These are phyloP conservation scores for Glomus cerebriforme DNA, from an alignment of 192 early-diverging fungal species.

Conservation along the genomic window DNA sequence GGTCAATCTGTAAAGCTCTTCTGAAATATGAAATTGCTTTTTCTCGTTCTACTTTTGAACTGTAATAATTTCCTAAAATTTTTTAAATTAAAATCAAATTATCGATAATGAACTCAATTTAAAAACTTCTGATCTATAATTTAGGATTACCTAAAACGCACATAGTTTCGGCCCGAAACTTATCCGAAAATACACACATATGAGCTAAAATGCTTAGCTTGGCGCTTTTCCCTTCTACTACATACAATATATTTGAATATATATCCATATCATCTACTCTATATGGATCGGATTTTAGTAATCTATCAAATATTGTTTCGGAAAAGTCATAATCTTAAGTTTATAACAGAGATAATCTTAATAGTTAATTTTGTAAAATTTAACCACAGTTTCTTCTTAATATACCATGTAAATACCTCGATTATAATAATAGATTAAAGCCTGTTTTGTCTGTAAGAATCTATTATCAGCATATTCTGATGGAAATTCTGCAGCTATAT, in stretches of 20 bases:
- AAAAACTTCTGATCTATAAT: not conserved
- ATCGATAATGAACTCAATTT: not conserved
- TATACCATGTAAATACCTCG: conserved; percentile 32
- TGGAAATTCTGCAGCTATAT: conserved; percentile 44
- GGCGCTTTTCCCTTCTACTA: conserved; percentile 61
- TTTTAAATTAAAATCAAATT: not conserved
- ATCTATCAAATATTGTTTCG: conserved; percentile 64
- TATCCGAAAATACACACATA: conserved; percentile 67
- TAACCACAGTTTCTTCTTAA: too few species aligned
- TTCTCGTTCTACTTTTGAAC: conserved; percentile 72
- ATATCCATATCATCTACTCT: conserved; percentile 80
- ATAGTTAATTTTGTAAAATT: not conserved
- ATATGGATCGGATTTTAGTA: conserved; percentile 74
- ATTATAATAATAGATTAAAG: conserved; percentile 62
- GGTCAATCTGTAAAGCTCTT: conserved; percentile 80
- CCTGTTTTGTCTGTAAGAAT: conserved; percentile 66
- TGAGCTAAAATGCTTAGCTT: conserved; percentile 81
- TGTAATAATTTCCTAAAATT: conserved; percentile 83
- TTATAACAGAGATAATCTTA: not conserved
- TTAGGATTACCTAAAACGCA: conserved; percentile 59
- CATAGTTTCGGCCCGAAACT: conserved; percentile 88
- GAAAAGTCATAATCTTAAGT: conserved; percentile 73
- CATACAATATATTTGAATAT: conserved; percentile 87
- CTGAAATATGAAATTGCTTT: conserved; percentile 88
- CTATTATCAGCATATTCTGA: conserved; percentile 60